Base-by-base conservation (phyloP, 2,329 filamentous ascomycete species). In the Plenodomus lindquistii region DNA sequence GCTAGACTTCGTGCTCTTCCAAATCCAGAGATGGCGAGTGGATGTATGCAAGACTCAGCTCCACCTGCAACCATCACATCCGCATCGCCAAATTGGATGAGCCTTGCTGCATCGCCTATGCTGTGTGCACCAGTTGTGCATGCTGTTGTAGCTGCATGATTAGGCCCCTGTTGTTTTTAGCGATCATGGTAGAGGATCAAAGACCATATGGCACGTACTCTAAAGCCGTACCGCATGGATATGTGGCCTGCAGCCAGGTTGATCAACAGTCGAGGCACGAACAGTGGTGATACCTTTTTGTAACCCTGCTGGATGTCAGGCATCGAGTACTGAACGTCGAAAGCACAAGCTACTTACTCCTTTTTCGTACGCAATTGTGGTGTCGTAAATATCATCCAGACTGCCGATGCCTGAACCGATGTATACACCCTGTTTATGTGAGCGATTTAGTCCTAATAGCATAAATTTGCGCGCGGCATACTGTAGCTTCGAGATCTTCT, bases 1-100 rank as follows among this genome's bases (percentile, higher is more conserved):
- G 91, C 87, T 29, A 99, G 77, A 43, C 92, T 97, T 50, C 93
- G 84, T 1, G 92, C 91, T 53, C 91, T 83, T 19, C 91, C 88
- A 66, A 99, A 99, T 6, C 93, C 94, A 6, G 92, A 90, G 59
- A 97, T 88, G 1, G 93, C 89, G 37, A 99, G 80, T 9, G 94
- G 94, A 67, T 99, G 93, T 46, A 99, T 93, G 70, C 94, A 99
- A 0, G 93, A 91, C 73, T 99, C 94, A 8, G 93, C 85, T 21
- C 93, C 93, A 36, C 94, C 94, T n/a, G 94, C 91, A 8, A 99
- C 76, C 91, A 99, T 97, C 45, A 97, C 87, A 70, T 96, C 83
- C 38, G 93, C 93, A 69, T 97, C 93, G 6, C 91, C 92, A 65
- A 86, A 86, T n/a, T 87, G 84, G 53, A 99, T 93, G 69, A 97